phyloP scores from a whole-genome alignment of 352 stramenopile genomes.

The Thalassiosira exigua region DNA sequence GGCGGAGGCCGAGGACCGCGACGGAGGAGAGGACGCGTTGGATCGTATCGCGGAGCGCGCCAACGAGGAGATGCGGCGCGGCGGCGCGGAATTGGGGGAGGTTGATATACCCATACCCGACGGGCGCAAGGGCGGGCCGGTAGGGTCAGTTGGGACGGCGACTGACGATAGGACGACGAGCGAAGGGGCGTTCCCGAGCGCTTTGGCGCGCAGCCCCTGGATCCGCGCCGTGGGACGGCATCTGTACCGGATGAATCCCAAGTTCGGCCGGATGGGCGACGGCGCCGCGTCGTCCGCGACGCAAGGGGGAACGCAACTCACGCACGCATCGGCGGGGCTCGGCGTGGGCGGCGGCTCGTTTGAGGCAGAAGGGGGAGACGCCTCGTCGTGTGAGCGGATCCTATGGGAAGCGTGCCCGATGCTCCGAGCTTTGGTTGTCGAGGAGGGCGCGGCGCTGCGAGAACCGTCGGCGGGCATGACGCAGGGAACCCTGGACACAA shows the following conservation, averaged over 20 bases:
- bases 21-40: conserved; percentile 22
- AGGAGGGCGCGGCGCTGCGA: conserved; percentile 1
- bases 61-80: conserved; percentile 29
- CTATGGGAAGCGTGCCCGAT: conserved; percentile 56
- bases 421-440: conserved; percentile 43
- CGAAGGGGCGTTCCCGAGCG: conserved; percentile 2
- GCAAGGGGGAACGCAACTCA: too few relatives aligned
- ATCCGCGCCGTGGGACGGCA: conserved; percentile 48
- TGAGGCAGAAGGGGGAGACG: neutral
- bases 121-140: too few relatives aligned
- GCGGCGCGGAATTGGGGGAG: conserved; percentile 48
- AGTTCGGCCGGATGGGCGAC: conserved; percentile 27
- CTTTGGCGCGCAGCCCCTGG: conserved; percentile 51
- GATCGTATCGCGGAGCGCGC: conserved; percentile 34
- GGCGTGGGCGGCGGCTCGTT: neutral
- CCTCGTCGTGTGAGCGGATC: conserved; percentile 19
- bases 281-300: too few relatives aligned
- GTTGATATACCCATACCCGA: conserved; percentile 42
- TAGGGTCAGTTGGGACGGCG: too few relatives aligned
- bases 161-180: conserved; percentile 21
- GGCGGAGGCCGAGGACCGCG: conserved; percentile 53
- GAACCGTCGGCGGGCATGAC: conserved; percentile 7
- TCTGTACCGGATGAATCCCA: conserved; percentile 63
- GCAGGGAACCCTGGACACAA: neutral
- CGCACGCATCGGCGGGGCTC: too few relatives aligned